Conservation (phyloP, 2,329 filamentous ascomycete species). For the Aspergillus sp. region DNA sequence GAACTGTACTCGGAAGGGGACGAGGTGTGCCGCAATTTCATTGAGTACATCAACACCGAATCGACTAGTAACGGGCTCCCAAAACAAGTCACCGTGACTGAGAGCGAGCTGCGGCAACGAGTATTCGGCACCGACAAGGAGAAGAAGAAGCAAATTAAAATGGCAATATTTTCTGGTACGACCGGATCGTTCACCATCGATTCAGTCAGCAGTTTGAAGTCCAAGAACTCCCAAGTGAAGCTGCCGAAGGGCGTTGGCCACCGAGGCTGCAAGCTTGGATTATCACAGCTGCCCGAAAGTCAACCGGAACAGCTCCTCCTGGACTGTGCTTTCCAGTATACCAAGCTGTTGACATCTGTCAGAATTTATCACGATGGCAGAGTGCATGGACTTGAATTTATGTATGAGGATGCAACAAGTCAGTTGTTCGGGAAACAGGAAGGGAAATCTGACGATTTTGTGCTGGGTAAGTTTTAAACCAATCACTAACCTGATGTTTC, state of each 20-base stretch:
- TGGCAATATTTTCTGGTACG: conserved; percentile 74
- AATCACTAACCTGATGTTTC: not conserved
- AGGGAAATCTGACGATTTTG: conserved; percentile 70
- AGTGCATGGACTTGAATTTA: conserved; percentile 85
- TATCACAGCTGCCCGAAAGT: conserved; percentile 69
- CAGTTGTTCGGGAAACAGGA: conserved; percentile 85
- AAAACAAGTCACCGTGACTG: conserved; percentile 71
- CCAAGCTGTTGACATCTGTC: conserved; percentile 72
- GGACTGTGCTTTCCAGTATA: conserved; percentile 65
- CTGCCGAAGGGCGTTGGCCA: conserved; percentile 73
- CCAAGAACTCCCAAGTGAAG: conserved; percentile 72
- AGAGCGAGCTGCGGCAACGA: conserved; percentile 69
- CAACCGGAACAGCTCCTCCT: conserved; percentile 72
- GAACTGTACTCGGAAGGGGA: conserved; percentile 82
- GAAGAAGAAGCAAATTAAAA: conserved; percentile 64
- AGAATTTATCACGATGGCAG: conserved; percentile 74
- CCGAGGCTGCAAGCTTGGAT: conserved; percentile 71
- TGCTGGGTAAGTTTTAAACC: conserved; percentile 61
- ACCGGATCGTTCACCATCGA: conserved; percentile 72
- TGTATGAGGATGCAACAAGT: conserved; percentile 81
- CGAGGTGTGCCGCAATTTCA: conserved; percentile 74
- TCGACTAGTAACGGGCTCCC: conserved; percentile 60
- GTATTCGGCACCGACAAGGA: conserved; percentile 68
- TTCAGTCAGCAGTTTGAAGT: conserved; percentile 70
- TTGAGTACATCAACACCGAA: conserved; percentile 71